A percentile compares a stretch with the other conserved stretches of the same genome.
phyloP scores from a whole-genome alignment of 2,329 filamentous ascomycete species.

The Hymenoscyphus infarciens region DNA sequence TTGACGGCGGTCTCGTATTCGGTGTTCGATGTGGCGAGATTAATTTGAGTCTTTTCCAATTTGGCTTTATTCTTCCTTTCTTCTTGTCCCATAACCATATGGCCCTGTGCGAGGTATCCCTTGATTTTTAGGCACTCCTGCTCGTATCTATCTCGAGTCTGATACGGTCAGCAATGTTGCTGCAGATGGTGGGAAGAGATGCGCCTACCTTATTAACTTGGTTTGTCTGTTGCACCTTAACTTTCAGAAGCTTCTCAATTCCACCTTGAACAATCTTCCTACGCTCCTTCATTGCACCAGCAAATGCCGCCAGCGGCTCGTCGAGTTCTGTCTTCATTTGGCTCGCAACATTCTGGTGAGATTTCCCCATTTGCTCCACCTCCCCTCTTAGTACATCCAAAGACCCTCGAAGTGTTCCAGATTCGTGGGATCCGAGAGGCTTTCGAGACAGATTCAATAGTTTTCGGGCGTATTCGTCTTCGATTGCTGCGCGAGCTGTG shows the following conservation, averaged over 20 bases:
- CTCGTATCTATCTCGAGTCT: constrained; percentile 91
- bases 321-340: constrained; percentile 98
- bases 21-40: constrained; percentile 81
- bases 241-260: constrained; percentile 90
- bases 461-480: constrained; percentile 94
- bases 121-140: constrained; percentile 98
- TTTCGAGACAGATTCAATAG: constrained; percentile 83
- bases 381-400: constrained; percentile 86
- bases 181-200: constrained; percentile 11
- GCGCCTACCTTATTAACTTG: constrained; percentile 78
- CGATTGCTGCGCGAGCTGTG: constrained; percentile 81
- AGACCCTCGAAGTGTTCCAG: constrained; percentile 76
- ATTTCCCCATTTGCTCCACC: constrained; percentile 89
- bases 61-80: constrained; percentile 99
- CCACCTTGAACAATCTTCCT: constrained; percentile 93
- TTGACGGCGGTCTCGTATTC: constrained; percentile 96
- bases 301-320: constrained; percentile 86
- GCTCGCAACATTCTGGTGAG: constrained; percentile 81
- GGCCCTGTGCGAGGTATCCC: constrained; percentile 94
- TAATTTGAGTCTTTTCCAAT: constrained; percentile 97
- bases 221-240: constrained; percentile 87
- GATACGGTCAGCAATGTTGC: constrained; percentile 18
- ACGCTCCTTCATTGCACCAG: constrained; percentile 92
- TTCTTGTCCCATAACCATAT: constrained; percentile 99
- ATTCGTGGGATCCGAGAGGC: constrained; percentile 81